Conservation (phyloP, 2,329 filamentous ascomycete genomes). For the Stachybotrys chartarum region DNA sequence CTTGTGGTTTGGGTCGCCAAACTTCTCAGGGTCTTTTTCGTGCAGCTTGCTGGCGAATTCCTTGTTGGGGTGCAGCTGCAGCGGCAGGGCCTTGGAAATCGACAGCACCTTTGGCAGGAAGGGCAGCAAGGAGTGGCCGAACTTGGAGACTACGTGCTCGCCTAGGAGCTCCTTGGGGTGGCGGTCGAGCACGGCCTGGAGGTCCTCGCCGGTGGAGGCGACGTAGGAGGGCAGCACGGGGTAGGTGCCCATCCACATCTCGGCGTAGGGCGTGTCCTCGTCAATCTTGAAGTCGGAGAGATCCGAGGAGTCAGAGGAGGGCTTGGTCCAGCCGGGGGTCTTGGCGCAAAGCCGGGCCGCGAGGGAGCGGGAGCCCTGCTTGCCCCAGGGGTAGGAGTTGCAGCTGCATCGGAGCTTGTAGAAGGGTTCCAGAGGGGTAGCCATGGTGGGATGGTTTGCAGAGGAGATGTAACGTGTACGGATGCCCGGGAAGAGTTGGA, state of each 20-base stretch:
- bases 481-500: no score
- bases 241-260: slow-evolving; percentile 75
- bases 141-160: slow-evolving; percentile 50
- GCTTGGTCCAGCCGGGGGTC: slow-evolving; percentile 42
- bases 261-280: slow-evolving; percentile 53
- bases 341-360: slow-evolving; percentile 58
- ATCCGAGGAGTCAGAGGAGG: slow-evolving; percentile 6
- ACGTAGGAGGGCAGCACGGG: slow-evolving; percentile 61
- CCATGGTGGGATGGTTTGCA: slow-evolving; percentile 1
- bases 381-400: slow-evolving; percentile 66
- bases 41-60: slow-evolving; percentile 58
- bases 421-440: slow-evolving; percentile 18
- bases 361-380: slow-evolving; percentile 56
- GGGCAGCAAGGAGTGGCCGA: slow-evolving; percentile 55
- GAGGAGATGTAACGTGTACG: not conserved
- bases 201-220: slow-evolving; percentile 52
- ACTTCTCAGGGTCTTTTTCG: slow-evolving; percentile 54
- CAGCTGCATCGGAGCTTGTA: slow-evolving; percentile 40
- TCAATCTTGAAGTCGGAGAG: slow-evolving; percentile 51
- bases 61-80: slow-evolving; percentile 71
- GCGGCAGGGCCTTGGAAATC: slow-evolving; percentile 65
- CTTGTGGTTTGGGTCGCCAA: slow-evolving; percentile 70
- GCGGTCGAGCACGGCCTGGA: slow-evolving; percentile 56
- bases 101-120: slow-evolving; percentile 72
- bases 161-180: slow-evolving; percentile 59